A percentile compares a stretch with the other conserved stretches of the same genome.
These are phyloP conservation scores for Mycena maculata DNA, from an alignment of 768 basidiomycete genomes.

Conservation along the genomic window DNA sequence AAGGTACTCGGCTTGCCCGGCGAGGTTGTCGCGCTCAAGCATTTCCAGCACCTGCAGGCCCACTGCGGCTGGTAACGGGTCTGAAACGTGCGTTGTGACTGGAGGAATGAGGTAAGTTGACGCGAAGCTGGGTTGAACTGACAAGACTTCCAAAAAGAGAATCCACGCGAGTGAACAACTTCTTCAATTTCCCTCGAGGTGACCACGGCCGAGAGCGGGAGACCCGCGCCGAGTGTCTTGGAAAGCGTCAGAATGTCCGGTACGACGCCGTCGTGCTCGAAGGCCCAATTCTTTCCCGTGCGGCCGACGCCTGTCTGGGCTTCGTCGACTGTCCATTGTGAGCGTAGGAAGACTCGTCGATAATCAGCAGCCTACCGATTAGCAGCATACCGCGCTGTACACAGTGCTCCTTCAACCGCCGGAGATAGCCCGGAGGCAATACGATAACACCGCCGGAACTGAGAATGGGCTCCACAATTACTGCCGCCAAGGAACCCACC, in stretches of 20 bases:
- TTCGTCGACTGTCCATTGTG: slow-evolving; percentile 23
- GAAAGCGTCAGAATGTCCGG: slow-evolving; percentile 37
- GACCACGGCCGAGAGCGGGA: slow-evolving; percentile 37
- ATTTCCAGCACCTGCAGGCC: slow-evolving; percentile 34
- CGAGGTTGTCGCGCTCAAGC: slow-evolving; percentile 37
- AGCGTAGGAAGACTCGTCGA: too few relatives aligned
- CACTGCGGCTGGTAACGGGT: slow-evolving; percentile 36
- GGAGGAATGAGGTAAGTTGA: slow-evolving; percentile 2
- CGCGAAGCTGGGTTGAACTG: neutral
- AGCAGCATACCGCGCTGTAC: slow-evolving; percentile 27
- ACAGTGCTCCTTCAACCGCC: slow-evolving; percentile 37
- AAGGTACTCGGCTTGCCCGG: slow-evolving; percentile 28
- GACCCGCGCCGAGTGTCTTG: slow-evolving; percentile 39
- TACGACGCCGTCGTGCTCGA: slow-evolving; percentile 35
- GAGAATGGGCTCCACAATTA: slow-evolving; percentile 39
- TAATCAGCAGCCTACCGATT: slow-evolving; percentile 21
- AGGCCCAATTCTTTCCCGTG: slow-evolving; percentile 39
- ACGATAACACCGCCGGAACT: slow-evolving; percentile 38
- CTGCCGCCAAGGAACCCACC: slow-evolving; percentile 36
- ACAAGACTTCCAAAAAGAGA: slow-evolving; percentile 35
- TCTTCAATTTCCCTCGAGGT: slow-evolving; percentile 37
- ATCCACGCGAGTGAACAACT: slow-evolving; percentile 32
- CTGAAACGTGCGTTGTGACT: slow-evolving; percentile 38
- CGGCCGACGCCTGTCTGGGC: slow-evolving; percentile 38
- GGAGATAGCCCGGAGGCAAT: slow-evolving; percentile 36